A percentile compares a stretch with the other conserved stretches of the same genome.
Conservation (phyloP, 495 filamentous ascomycete genomes). For the Aspergillus heteromorphus region DNA sequence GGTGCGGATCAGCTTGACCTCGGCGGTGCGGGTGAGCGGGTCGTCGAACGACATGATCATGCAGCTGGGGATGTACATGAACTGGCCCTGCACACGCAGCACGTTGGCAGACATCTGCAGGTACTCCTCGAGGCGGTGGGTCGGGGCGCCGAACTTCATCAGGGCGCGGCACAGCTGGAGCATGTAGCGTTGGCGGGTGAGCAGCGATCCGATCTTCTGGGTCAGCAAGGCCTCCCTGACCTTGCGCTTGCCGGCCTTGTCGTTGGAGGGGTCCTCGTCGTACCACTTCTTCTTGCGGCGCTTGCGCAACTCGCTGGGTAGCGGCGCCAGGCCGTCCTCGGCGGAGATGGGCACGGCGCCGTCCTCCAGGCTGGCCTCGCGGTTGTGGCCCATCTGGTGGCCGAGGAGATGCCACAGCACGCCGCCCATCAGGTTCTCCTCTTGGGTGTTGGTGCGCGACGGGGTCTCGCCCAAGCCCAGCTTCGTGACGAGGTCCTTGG, state of each 20-base stretch:
- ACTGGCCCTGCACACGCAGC: slow-evolving; percentile 87
- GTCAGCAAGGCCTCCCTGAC: slow-evolving; percentile 50
- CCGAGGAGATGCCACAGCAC: background rate
- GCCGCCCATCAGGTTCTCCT: background rate
- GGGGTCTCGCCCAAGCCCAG: background rate
- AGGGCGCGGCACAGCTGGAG: slow-evolving; percentile 80
- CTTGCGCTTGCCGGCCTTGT: slow-evolving; percentile 21
- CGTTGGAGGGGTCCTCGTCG: background rate
- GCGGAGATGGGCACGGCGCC: background rate
- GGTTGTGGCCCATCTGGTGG: slow-evolving; percentile 1
- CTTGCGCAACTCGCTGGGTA: background rate
- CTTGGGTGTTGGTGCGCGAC: background rate
- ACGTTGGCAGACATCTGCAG: slow-evolving; percentile 87
- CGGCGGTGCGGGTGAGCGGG: slow-evolving; percentile 79
- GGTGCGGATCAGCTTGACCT: slow-evolving; percentile 81
- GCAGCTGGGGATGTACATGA: slow-evolving; percentile 84
- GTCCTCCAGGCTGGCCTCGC: background rate
- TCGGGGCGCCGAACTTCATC: slow-evolving; percentile 79
- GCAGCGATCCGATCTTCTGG: slow-evolving; percentile 80
- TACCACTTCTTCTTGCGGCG: slow-evolving; percentile 3
- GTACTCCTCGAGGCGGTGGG: slow-evolving; percentile 76
- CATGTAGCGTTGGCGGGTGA: slow-evolving; percentile 80
- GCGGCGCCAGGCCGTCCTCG: background rate
- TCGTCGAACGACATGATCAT: slow-evolving; percentile 98
- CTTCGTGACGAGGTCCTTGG: background rate